Conservation (phyloP, 2,329 filamentous ascomycete genomes). For the Hymenoscyphus fructigenus region DNA sequence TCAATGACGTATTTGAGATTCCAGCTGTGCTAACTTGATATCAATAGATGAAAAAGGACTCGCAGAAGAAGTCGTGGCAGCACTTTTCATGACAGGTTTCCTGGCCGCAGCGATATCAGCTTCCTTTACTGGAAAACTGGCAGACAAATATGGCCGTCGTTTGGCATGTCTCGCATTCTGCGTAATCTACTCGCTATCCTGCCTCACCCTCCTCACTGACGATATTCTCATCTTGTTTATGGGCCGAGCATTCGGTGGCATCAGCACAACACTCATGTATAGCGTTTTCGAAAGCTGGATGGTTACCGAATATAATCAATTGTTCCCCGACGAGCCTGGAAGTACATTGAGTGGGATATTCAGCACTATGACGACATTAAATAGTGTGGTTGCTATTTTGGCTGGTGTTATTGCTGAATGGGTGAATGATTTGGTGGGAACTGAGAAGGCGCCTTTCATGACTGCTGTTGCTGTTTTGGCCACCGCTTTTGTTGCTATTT, state of each 20-base stretch:
- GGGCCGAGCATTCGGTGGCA: slow-evolving; percentile 53
- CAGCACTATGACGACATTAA: slow-evolving; percentile 50
- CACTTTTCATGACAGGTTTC: slow-evolving; percentile 32
- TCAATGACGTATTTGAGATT: background rate
- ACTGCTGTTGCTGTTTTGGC: slow-evolving; percentile 42
- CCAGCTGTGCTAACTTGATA: background rate
- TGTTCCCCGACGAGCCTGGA: slow-evolving; percentile 42
- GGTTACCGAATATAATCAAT: slow-evolving; percentile 53
- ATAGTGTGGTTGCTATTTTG: slow-evolving; percentile 53
- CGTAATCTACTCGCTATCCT: slow-evolving; percentile 50
- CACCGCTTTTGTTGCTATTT: slow-evolving; percentile 46
- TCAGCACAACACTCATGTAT: slow-evolving; percentile 57
- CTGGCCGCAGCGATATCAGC: slow-evolving; percentile 29
- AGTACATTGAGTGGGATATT: slow-evolving; percentile 51
- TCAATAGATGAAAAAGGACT: slow-evolving; percentile 26
- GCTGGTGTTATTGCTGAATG: slow-evolving; percentile 51
- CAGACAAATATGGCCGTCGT: slow-evolving; percentile 39
- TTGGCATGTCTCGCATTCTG: slow-evolving; percentile 54
- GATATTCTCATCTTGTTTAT: slow-evolving; percentile 46
- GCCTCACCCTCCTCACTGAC: slow-evolving; percentile 48
- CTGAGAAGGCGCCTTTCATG: slow-evolving; percentile 53
- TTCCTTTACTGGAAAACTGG: slow-evolving; percentile 29
- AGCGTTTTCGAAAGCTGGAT: slow-evolving; percentile 63
- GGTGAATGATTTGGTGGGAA: slow-evolving; percentile 46
- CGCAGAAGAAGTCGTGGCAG: slow-evolving; percentile 28